Evolutionary conservation across 164 flowering plant genomes (phyloP), one percentile per base, ranked within the genome.

Genomic region (Berberis thunbergii): DNA sequence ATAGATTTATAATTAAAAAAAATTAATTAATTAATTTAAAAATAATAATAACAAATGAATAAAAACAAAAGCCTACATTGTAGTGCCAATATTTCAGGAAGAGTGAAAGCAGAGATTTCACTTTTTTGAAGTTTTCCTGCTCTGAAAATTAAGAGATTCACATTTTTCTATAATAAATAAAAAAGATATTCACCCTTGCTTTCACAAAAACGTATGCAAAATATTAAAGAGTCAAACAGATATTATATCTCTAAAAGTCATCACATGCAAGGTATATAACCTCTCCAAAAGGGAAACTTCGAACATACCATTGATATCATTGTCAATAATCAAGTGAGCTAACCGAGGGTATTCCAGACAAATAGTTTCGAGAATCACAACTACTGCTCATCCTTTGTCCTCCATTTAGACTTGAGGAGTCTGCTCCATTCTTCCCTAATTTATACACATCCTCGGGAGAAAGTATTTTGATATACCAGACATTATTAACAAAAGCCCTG

Each of bases 401-500:
- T 43, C 75, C 70, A 64, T 67, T 73, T 11, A 70, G 74, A 73
- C 67, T 57, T 49, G 72, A 75, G 43, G 83, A 64, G 39, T 75
- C 83, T 3, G 54, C 63, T 43, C 70, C 83, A 53, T 80, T 81
- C 68, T 74, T 81, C 11, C 86, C 91, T 72, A 91, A 69, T 63
- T 80, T 75, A 59, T 76, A 82, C 62, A 88, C 81, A 60, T 91
- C 97, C 64, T 81, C 82, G 0, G 96, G 91, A 2, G 93, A 86
- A 45, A 88, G 97, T 73, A 91, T 91, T 76, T 91, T 91, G 75
- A 91, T 91, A 62, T 77, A 85, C 94, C 91, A 83, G 57, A 91
- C 96, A 66, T 80, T 82, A 63, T 84, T 88, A 53, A 88, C 90
- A 80, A 87, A 88, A 67, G 81, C 77, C 86, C 94, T 87, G 88